A percentile compares a stretch with the other conserved stretches of the same genome.
Conservation (phyloP, 176 grass and related monocot species). For the Themeda triandra region DNA sequence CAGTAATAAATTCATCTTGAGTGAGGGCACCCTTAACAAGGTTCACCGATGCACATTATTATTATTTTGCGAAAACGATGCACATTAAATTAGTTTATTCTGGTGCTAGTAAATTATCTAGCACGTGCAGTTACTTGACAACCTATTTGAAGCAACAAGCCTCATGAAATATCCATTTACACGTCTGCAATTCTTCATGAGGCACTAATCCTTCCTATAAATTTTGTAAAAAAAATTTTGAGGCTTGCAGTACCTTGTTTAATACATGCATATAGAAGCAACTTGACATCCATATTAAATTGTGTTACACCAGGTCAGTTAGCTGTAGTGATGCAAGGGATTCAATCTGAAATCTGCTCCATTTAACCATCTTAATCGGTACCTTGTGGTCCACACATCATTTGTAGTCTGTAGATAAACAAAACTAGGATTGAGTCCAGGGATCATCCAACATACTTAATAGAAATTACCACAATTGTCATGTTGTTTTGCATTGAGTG, state of each 20-base stretch:
- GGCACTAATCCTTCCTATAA: constrained; percentile 1
- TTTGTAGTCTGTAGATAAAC: not conserved
- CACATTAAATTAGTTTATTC: not conserved
- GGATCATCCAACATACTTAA: not conserved
- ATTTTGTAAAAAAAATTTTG: not conserved
- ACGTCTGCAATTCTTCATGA: not conserved
- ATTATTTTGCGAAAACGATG: too few relatives aligned
- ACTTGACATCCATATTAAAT: too few relatives aligned
- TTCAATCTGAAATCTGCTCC: not conserved
- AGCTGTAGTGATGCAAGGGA: not conserved
- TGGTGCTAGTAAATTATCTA: not conserved
- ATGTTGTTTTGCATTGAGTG: not conserved
- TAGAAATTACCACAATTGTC: not conserved
- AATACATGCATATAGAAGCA: not conserved
- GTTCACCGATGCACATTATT: not conserved
- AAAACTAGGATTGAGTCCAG: not conserved
- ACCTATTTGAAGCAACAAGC: constrained; percentile 7
- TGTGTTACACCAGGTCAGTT: not conserved
- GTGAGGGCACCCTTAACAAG: not conserved
- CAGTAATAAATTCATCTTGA: not conserved
- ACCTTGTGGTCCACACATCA: not conserved
- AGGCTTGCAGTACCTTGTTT: not conserved
- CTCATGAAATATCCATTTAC: not conserved
- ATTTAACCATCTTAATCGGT: not conserved
- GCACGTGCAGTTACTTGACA: not conserved